Evolutionary conservation across 352 stramenopile genomes (phyloP).

Genomic region (Phytophthora meadii): DNA sequence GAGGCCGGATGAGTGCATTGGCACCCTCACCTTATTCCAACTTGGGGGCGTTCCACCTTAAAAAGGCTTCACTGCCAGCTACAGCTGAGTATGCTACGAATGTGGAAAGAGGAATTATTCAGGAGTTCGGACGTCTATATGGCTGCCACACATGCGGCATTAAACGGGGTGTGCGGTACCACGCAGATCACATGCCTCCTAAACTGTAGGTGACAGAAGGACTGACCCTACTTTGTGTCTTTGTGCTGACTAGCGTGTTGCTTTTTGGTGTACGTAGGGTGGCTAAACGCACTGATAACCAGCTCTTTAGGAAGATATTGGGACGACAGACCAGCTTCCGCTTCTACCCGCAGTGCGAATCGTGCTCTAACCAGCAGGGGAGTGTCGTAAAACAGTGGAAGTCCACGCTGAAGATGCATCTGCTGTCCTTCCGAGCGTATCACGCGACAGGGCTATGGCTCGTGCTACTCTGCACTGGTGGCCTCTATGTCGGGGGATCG

Average conservation of each 20-base stretch:
- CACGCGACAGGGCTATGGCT: slow-evolving; percentile 85
- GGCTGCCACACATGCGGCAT: slow-evolving; percentile 87
- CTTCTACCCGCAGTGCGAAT: slow-evolving; percentile 87
- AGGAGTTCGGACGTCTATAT: slow-evolving; percentile 80
- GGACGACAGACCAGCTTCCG: slow-evolving; percentile 67
- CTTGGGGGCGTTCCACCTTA: slow-evolving; percentile 80
- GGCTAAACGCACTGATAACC: slow-evolving; percentile 60
- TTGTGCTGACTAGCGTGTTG: too few species aligned
- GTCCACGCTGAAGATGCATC: slow-evolving; percentile 71
- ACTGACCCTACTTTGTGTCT: too few species aligned
- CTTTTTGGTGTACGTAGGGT: slow-evolving; percentile 43
- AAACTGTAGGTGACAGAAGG: slow-evolving; percentile 56
- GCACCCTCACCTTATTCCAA: slow-evolving; percentile 81
- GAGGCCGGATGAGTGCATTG: slow-evolving; percentile 69
- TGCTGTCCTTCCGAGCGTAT: slow-evolving; percentile 70
- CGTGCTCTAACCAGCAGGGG: slow-evolving; percentile 82
- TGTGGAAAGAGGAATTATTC: slow-evolving; percentile 71
- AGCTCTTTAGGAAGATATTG: slow-evolving; percentile 46
- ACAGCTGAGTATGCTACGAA: slow-evolving; percentile 76
- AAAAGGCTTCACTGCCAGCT: slow-evolving; percentile 76
- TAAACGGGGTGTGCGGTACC: slow-evolving; percentile 69
- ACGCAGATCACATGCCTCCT: slow-evolving; percentile 88
- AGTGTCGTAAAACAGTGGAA: slow-evolving; percentile 70
- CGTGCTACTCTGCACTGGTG: slow-evolving; percentile 77
- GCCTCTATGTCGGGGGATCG: slow-evolving; percentile 74